Conservation (phyloP, 2,329 filamentous ascomycete species). For the Dactylellina parvicollis region DNA sequence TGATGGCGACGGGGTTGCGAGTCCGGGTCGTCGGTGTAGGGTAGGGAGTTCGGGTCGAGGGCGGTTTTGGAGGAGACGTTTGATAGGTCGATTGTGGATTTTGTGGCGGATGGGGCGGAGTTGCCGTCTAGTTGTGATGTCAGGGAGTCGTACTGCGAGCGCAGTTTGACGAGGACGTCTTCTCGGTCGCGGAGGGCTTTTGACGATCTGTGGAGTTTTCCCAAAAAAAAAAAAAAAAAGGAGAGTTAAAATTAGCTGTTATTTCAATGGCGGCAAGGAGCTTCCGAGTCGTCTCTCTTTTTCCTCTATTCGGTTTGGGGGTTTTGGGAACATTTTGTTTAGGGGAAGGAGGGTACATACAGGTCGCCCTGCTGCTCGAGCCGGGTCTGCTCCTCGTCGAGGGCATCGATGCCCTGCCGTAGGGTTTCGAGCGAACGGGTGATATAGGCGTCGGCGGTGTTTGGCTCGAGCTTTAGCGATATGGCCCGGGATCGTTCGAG, state of each 20-base stretch:
- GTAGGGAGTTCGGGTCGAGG: constrained; percentile 40
- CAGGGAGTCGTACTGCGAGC: constrained; percentile 55
- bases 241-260: constrained; percentile 1
- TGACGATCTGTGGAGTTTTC: constrained; percentile 56
- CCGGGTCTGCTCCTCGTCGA: constrained; percentile 73
- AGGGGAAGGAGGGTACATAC: constrained; percentile 63
- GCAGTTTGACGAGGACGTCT: constrained; percentile 57
- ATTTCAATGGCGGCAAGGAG: constrained; percentile 18
- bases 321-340: constrained; percentile 57
- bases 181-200: constrained; percentile 58
- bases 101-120: constrained; percentile 18
- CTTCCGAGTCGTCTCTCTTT: too few species aligned
- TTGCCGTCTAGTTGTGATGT: constrained; percentile 54
- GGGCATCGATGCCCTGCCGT: constrained; percentile 76
- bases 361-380: constrained; percentile 71
- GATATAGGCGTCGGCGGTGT: constrained; percentile 87
- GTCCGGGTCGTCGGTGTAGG: constrained; percentile 43
- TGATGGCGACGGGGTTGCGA: constrained; percentile 64
- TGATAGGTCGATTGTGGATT: constrained; percentile 56
- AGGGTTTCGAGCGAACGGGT: constrained; percentile 88
- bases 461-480: constrained; percentile 78
- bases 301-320: too few species aligned
- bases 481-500: constrained; percentile 89
- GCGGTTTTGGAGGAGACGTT: constrained; percentile 38
- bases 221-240: not conserved